Conservation (phyloP, 2,329 filamentous ascomycete species). For the Thelonectria olida region DNA sequence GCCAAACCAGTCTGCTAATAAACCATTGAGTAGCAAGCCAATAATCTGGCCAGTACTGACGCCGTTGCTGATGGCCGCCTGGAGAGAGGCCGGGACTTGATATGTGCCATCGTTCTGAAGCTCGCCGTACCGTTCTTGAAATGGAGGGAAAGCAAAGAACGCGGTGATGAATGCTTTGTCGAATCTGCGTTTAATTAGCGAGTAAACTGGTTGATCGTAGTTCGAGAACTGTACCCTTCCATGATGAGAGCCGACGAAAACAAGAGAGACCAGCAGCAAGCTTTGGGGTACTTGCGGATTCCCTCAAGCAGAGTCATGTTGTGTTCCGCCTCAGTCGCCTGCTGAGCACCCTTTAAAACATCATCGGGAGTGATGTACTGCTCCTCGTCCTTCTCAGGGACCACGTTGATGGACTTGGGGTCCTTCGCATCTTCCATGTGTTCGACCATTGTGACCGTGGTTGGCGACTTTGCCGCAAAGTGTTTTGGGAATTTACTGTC, state of each 20-base stretch:
- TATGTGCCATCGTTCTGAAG: conserved; percentile 47
- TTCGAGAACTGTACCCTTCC: too few species aligned
- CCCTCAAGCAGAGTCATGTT: conserved; percentile 44
- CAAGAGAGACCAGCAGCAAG: conserved; percentile 48
- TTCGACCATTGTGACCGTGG: conserved; percentile 18
- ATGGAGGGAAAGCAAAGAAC: conserved; percentile 51
- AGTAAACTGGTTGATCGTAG: too few species aligned
- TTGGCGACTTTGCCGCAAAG: too few species aligned
- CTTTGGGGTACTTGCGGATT: conserved; percentile 50
- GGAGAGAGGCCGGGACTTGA: conserved; percentile 58
- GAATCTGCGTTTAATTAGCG: too few species aligned
- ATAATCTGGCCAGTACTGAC: conserved; percentile 57
- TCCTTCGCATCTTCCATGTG: conserved; percentile 28
- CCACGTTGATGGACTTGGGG: conserved; percentile 14
- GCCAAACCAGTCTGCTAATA: conserved; percentile 54
- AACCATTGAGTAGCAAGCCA: conserved; percentile 58
- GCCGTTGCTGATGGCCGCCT: conserved; percentile 58
- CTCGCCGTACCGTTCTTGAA: conserved; percentile 49
- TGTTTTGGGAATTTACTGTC: not conserved
- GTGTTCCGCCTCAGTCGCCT: conserved; percentile 37
- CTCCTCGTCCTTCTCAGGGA: conserved; percentile 25
- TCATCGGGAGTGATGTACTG: conserved; percentile 17
- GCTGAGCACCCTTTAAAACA: conserved; percentile 27
- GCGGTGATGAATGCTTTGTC: conserved; percentile 50
- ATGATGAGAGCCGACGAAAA: conserved; percentile 50